These are phyloP conservation scores for Xylariaceae sp. DNA, from an alignment of 2,329 filamentous ascomycete genomes.

Conservation along the genomic window DNA sequence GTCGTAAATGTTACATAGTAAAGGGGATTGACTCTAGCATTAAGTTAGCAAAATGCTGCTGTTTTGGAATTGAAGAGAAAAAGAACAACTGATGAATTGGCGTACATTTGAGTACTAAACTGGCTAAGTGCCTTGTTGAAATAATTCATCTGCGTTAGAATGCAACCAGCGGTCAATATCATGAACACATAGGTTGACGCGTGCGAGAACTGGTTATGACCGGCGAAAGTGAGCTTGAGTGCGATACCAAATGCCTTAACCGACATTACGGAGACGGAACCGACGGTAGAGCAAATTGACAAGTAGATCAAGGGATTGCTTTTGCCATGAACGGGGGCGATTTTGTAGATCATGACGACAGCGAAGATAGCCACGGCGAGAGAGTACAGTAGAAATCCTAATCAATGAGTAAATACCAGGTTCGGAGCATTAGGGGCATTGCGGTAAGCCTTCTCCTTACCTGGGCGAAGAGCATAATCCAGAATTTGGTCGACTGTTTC, in stretches of 20 bases:
- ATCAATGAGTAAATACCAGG: conserved; percentile 20
- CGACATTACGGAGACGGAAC: conserved; percentile 97
- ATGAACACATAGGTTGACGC: conserved; percentile 97
- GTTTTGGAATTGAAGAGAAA: not conserved
- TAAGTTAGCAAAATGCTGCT: conserved; percentile 25
- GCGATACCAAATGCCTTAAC: conserved; percentile 98
- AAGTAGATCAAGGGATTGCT: conserved; percentile 95
- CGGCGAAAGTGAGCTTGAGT: conserved; percentile 85
- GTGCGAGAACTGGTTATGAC: conserved; percentile 91
- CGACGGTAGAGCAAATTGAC: conserved; percentile 95
- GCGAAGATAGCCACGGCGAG: conserved; percentile 75
- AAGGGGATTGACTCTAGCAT: conserved; percentile 75
- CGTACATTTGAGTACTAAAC: conserved; percentile 95
- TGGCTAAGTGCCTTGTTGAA: conserved; percentile 98
- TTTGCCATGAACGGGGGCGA: conserved; percentile 85
- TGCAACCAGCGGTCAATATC: conserved; percentile 88
- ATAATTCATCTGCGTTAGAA: conserved; percentile 99
- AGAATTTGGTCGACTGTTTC: conserved; percentile 88
- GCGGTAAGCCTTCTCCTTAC: conserved; percentile 45
- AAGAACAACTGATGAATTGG: not conserved
- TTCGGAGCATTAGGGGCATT: not conserved
- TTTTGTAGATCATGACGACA: conserved; percentile 89
- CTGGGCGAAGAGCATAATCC: conserved; percentile 82
- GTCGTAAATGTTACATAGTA: conserved; percentile 99
- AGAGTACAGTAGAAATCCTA: conserved; percentile 88